Base-by-base conservation (phyloP, 2,329 filamentous ascomycete species). In the Magnaporthiopsis incrustans region DNA sequence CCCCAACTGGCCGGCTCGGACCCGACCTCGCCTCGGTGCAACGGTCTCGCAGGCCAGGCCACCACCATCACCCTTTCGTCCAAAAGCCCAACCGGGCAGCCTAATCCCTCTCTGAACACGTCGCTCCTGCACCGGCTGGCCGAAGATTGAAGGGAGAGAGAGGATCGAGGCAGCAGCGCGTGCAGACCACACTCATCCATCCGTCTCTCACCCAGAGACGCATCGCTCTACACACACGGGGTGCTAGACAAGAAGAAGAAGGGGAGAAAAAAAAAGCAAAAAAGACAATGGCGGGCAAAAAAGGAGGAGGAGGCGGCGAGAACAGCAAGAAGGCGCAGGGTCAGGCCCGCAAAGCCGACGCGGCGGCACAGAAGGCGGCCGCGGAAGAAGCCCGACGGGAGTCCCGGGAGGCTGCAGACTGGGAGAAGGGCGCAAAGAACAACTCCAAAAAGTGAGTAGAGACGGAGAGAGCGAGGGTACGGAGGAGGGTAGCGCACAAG, bases 331-430 rank as follows among this genome's bases (percentile, higher is more conserved):
- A 98, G 81, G 92, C 79, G 3, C 86, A 89, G 11, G 95, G 94
- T 68, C 92, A 97, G 76, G 92, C 93, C 67, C 85, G 92, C 78
- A 98, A 99, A 82, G 92, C 92, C 67, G 92, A 97, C 61, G 88
- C 87, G 3, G 94, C 92, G 1, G 90, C 91, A 11, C 78, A 84
- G 64, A 98, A 98, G 78, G 83, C 88, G 65, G 91, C 91, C 0
- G 86, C 77, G 3, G 87, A 88, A 66, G 84, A 91, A 56, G 78
- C 83, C 53, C 88, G 88, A 77, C 84, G 81, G 63, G 86, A 86
- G 5, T 84, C 81, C 3, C 85, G 76, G 33, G 94, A 97, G 71
- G 84, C 88, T 5, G 82, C 84, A 64, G 82, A 96, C 70, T 99
- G 95, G 95, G 71, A 82, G 14, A 92, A 95, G 77, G 95, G 95